Conservation (phyloP, 78 protist species). For the Dictyostelium citrinum region DNA sequence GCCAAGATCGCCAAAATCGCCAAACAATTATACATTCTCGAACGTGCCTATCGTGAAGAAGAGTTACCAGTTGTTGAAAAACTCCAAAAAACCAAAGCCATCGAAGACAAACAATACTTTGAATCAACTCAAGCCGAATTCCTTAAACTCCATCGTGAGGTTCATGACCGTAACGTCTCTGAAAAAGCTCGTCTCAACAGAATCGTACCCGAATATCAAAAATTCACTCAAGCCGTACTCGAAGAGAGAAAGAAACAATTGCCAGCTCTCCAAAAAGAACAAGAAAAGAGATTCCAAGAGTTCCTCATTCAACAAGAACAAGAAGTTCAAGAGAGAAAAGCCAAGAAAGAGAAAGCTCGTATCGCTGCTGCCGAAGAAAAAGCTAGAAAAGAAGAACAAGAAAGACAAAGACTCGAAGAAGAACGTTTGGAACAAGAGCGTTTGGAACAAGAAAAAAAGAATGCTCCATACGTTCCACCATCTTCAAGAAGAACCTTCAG, state of each 20-base stretch:
- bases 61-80: conserved; percentile 64
- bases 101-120: conserved; percentile 54
- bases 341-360: conserved; percentile 23
- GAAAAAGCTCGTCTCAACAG: conserved; percentile 56
- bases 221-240: not conserved
- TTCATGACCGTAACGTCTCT: not conserved
- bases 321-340: not conserved
- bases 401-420: not conserved
- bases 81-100: conserved; percentile 4
- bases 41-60: conserved; percentile 77
- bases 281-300: conserved; percentile 35
- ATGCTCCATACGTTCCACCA: conserved; percentile 32
- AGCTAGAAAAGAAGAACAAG: conserved; percentile 32
- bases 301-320: conserved; percentile 15
- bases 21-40: conserved; percentile 63
- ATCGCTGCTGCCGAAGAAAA: conserved; percentile 21
- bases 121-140: conserved; percentile 32
- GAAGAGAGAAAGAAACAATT: conserved; percentile 30
- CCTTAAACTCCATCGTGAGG: not conserved
- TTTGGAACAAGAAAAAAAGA: conserved; percentile 7
- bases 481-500: not conserved
- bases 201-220: conserved; percentile 1
- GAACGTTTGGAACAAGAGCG: not conserved
- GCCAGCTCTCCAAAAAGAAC: conserved; percentile 42
- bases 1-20: conserved; percentile 35